Evolutionary conservation across 2,329 filamentous ascomycete genomes (phyloP), one percentile per base, ranked within the genome.

Genomic region (Aspergillus sp.): DNA sequence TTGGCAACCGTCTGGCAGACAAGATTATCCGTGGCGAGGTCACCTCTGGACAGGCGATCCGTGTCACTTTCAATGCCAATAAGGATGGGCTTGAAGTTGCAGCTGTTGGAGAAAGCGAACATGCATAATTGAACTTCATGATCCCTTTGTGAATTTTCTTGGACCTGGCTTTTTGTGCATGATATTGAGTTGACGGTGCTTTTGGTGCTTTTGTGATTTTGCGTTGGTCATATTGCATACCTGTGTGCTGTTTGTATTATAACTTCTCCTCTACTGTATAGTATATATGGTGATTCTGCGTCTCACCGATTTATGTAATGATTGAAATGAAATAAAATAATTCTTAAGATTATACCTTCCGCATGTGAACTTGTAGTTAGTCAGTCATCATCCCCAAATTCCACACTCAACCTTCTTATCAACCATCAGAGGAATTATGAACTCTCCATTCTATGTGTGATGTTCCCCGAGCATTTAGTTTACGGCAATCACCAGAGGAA

Each of bases 1-100:
- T 99, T 64, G 88, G 90, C 58, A 97, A 97, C 72, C 83, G 86
- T 3, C 81, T 98, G 39, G 95, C 95, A 0, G 93, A 96, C 70
- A 89, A 89, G 78, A 96, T 99, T 66, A 98, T 98, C 66, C 83
- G 89, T 54, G 95, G 95, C 18, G 80, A 91, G 73, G 76, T 98
- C 58, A 89, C 87, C 74, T 84, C 80, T 57, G 92, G 91, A 1
- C 87, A 96, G 67, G 83, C 78, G 3, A 93, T 89, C 4, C 82
- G 81, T 57, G 89, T 96, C 12, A 79, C 77, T 48, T 80, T 96
- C 57, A 88, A 85, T 53, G 82, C 84, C 12, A 85, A 86, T 58
- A 82, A 80, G 34, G 77, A 80, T 42, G 83, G 83, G 0, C 71
- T 91, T 53, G 80, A 84, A 39, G 80, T 90, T 50, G 60, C 63